These are phyloP conservation scores for Jasminum sambac DNA, from an alignment of 257 asterid genomes.

Conservation along the genomic window DNA sequence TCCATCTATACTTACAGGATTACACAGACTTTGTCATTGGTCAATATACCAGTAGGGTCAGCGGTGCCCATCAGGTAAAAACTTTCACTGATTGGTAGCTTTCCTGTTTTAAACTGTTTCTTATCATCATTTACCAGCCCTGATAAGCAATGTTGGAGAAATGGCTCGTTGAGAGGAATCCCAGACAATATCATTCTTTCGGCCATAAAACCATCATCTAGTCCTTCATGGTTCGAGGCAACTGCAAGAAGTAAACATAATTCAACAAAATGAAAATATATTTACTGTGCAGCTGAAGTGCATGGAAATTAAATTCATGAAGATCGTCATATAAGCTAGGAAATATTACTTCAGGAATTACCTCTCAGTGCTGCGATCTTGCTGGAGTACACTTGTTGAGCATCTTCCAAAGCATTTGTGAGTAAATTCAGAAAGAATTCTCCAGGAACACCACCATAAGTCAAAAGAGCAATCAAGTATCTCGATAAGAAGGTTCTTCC, in stretches of 20 bases:
- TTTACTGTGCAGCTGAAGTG: not conserved
- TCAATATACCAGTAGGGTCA: slow-evolving; percentile 73
- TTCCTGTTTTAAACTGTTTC: slow-evolving; percentile 50
- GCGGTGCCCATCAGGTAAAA: slow-evolving; percentile 87
- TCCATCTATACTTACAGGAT: slow-evolving; percentile 64
- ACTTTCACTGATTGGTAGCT: slow-evolving; percentile 67
- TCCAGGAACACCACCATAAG: slow-evolving; percentile 72
- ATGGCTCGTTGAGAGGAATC: slow-evolving; percentile 71
- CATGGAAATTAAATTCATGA: not conserved
- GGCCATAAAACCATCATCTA: slow-evolving; percentile 46
- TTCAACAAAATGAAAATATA: not conserved
- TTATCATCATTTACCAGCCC: slow-evolving; percentile 43
- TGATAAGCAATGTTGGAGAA: slow-evolving; percentile 59
- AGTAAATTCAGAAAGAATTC: slow-evolving; percentile 57
- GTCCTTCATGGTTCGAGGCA: slow-evolving; percentile 51
- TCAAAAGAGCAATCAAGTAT: slow-evolving; percentile 65
- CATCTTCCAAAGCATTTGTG: slow-evolving; percentile 49
- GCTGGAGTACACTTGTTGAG: slow-evolving; percentile 45
- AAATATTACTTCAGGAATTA: slow-evolving; percentile 20
- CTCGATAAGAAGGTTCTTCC: slow-evolving; percentile 52
- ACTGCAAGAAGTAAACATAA: slow-evolving; percentile 48
- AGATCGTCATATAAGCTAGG: not conserved
- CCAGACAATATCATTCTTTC: slow-evolving; percentile 73
- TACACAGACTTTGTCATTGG: slow-evolving; percentile 67
- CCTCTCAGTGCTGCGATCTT: slow-evolving; percentile 70